These are phyloP conservation scores for Boletus rubropictus DNA, from an alignment of 768 basidiomycete genomes.

Conservation along the genomic window DNA sequence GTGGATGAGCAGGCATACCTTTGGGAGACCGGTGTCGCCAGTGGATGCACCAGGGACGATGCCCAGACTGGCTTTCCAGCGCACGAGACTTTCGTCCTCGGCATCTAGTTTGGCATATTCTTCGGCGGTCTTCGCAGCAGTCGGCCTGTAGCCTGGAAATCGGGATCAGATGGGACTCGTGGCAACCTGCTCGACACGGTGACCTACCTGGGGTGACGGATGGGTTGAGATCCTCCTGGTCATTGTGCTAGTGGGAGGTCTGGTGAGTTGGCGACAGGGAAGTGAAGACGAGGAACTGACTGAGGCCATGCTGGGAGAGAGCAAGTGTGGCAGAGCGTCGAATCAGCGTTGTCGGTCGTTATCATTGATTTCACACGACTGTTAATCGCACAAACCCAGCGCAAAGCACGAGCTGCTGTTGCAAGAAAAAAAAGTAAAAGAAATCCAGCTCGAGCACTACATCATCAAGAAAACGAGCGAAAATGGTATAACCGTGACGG, in stretches of 20 bases:
- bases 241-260: conserved; percentile 40
- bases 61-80: conserved; percentile 95
- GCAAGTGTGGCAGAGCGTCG: conserved; percentile 14
- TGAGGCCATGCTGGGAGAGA: conserved; percentile 43
- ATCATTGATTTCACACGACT: conserved; percentile 63
- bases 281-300: conserved; percentile 33
- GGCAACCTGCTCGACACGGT: conserved; percentile 3
- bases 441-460: conserved; percentile 18
- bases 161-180: conserved; percentile 17
- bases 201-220: conserved; percentile 58
- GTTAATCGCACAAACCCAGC: conserved; percentile 18
- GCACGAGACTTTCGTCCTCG: conserved; percentile 85
- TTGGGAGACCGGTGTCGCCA: conserved; percentile 48
- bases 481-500: conserved; percentile 24
- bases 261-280: background rate
- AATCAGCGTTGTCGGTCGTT: conserved; percentile 18
- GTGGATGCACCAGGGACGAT: conserved; percentile 50
- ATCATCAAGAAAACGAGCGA: conserved; percentile 29
- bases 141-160: conserved; percentile 66
- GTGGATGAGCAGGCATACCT: conserved; percentile 39
- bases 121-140: conserved; percentile 63
- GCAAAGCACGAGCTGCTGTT: conserved; percentile 22
- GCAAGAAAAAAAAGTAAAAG: conserved; percentile 17
- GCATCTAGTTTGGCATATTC: conserved; percentile 85
- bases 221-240: conserved; percentile 67